These are phyloP conservation scores for Linderniella brevidens DNA, from an alignment of 257 asterid species.

Conservation along the genomic window DNA sequence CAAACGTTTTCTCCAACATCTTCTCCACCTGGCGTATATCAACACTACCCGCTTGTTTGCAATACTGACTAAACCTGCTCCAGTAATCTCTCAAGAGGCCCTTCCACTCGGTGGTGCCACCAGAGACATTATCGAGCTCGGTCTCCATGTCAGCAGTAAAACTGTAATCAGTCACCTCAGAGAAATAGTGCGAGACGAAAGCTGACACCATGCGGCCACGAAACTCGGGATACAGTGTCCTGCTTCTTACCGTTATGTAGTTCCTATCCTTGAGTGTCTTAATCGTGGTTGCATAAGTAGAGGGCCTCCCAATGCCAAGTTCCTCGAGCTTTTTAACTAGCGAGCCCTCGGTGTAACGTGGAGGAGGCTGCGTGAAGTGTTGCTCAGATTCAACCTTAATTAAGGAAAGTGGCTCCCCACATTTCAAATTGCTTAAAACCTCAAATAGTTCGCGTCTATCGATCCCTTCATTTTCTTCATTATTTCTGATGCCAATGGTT, in stretches of 20 bases:
- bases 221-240: constrained; percentile 66
- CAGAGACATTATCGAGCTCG: constrained; percentile 90
- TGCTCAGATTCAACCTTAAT: constrained; percentile 40
- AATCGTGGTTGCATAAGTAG: constrained; percentile 79
- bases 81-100: constrained; percentile 89
- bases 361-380: constrained; percentile 66
- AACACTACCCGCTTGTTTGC: constrained; percentile 40
- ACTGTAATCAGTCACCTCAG: constrained; percentile 85
- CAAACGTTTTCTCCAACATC: constrained; percentile 77
- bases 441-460: constrained; percentile 23
- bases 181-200: constrained; percentile 62
- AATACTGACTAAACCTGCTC: constrained; percentile 81
- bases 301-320: constrained; percentile 97
- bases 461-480: constrained; percentile 26
- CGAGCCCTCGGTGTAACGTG: constrained; percentile 73
- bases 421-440: constrained; percentile 36
- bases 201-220: constrained; percentile 98
- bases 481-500: constrained; percentile 15
- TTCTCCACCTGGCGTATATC: constrained; percentile 89
- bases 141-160: constrained; percentile 98
- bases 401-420: constrained; percentile 36
- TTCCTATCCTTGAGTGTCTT: constrained; percentile 82
- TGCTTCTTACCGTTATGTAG: constrained; percentile 42
- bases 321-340: constrained; percentile 82
- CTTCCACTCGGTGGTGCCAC: constrained; percentile 90